phyloP scores from a whole-genome alignment of 305 asterid genomes.

The Fraxinus xanthoxyloides region DNA sequence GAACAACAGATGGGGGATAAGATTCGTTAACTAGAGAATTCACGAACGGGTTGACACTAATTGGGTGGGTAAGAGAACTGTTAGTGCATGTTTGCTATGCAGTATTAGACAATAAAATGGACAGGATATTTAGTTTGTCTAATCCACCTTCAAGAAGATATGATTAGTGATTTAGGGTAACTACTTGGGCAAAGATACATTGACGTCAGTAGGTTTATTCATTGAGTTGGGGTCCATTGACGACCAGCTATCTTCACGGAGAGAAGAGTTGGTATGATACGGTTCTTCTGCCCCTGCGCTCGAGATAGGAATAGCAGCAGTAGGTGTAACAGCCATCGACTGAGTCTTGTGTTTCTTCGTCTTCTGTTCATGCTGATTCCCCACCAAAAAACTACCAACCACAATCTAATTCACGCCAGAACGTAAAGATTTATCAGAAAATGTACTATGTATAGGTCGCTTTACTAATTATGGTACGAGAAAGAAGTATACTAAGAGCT shows the following conservation, averaged over 20 bases:
- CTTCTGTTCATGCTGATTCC: conserved; percentile 61
- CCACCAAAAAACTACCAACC: conserved; percentile 74
- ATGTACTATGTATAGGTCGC: background rate
- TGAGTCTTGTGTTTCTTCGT: conserved; percentile 55
- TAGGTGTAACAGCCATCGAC: conserved; percentile 25
- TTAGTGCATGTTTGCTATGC: background rate
- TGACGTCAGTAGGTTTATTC: conserved; percentile 58
- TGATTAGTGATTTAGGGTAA: background rate
- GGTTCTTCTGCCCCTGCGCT: conserved; percentile 45
- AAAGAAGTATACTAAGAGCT: background rate
- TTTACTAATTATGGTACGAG: background rate
- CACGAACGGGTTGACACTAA: background rate
- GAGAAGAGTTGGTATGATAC: conserved; percentile 37
- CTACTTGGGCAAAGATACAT: conserved; percentile 47
- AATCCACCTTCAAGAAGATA: background rate
- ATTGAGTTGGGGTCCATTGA: conserved; percentile 47
- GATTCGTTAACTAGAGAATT: background rate
- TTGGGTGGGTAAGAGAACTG: conserved; percentile 25
- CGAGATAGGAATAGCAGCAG: conserved; percentile 45
- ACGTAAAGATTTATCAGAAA: conserved; percentile 6
- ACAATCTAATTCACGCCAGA: conserved; percentile 46
- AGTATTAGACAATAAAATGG: background rate
- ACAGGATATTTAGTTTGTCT: background rate
- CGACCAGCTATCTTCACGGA: conserved; percentile 63
- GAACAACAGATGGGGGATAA: conserved; percentile 17